These are phyloP conservation scores for Clarireedia monteithiana DNA, from an alignment of 2,329 filamentous ascomycete species.

Conservation along the genomic window DNA sequence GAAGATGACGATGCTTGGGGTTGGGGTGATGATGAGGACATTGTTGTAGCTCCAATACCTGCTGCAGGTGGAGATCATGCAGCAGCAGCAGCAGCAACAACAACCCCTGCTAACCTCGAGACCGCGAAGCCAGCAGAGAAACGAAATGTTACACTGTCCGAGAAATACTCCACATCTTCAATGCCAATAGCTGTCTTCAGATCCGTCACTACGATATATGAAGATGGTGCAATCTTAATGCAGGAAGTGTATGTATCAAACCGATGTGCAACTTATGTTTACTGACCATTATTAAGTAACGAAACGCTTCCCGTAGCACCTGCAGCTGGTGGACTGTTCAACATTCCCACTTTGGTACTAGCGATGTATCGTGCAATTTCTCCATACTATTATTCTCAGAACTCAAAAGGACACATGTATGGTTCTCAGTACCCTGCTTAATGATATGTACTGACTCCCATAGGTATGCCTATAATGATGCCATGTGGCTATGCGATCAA, in stretches of 20 bases:
- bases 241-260: conserved; percentile 34
- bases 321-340: conserved; percentile 62
- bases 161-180: conserved; percentile 82
- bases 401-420: conserved; percentile 57
- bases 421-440: conserved; percentile 19
- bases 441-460: too few species aligned
- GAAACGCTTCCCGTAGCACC: conserved; percentile 51
- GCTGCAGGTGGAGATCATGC: neutral
- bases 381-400: conserved; percentile 61
- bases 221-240: conserved; percentile 55
- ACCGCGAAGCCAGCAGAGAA: conserved; percentile 6
- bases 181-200: conserved; percentile 73
- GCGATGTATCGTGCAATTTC: conserved; percentile 76
- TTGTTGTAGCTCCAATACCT: conserved; percentile 29
- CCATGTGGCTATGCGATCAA: conserved; percentile 53
- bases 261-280: too few species aligned
- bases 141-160: conserved; percentile 65
- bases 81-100: too few species aligned
- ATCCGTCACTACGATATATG: conserved; percentile 51
- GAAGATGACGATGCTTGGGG: conserved; percentile 55
- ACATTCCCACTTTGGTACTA: conserved; percentile 62
- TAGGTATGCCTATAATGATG: conserved; percentile 62
- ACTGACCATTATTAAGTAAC: conserved; percentile 28
- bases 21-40: conserved; percentile 65
- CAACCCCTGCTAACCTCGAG: neutral